Evolutionary conservation across 805 yeast species (phyloP).

Genomic region (Ascoidea tarda): DNA sequence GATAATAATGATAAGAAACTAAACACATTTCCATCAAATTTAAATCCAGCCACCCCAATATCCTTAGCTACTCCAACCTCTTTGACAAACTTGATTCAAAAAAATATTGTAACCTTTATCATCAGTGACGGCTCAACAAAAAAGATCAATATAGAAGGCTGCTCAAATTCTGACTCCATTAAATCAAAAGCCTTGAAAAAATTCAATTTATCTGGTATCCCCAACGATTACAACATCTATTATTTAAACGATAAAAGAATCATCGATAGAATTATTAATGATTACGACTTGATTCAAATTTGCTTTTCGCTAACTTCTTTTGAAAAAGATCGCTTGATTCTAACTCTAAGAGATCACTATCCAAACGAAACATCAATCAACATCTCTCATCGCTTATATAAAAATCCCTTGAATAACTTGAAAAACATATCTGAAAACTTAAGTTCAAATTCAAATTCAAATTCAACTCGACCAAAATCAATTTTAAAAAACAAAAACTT

Average conservation of each 20-base stretch:
- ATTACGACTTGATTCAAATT: too few species aligned
- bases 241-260: conserved; percentile 29
- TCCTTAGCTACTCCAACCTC: conserved; percentile 4
- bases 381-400: conserved; percentile 33
- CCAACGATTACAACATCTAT: conserved; percentile 44
- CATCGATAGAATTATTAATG: too few species aligned
- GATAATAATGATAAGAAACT: conserved; percentile 5
- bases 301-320: not conserved
- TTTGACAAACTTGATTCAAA: conserved; percentile 12
- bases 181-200: conserved; percentile 54
- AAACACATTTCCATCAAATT: conserved; percentile 7
- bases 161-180: conserved; percentile 69
- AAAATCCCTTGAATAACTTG: conserved; percentile 14
- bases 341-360: conserved; percentile 47
- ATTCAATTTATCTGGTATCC: conserved; percentile 30
- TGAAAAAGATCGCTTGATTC: conserved; percentile 21
- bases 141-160: conserved; percentile 58
- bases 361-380: conserved; percentile 52
- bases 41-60: too few species aligned
- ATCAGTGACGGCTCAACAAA: conserved; percentile 61
- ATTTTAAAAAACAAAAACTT: too few species aligned
- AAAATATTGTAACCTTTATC: conserved; percentile 46
- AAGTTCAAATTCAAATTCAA: conserved; percentile 1
- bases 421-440: conserved; percentile 7
- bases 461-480: too few species aligned